Base-by-base conservation (phyloP, 2,329 filamentous ascomycete species). In the Diplodia seriata region DNA sequence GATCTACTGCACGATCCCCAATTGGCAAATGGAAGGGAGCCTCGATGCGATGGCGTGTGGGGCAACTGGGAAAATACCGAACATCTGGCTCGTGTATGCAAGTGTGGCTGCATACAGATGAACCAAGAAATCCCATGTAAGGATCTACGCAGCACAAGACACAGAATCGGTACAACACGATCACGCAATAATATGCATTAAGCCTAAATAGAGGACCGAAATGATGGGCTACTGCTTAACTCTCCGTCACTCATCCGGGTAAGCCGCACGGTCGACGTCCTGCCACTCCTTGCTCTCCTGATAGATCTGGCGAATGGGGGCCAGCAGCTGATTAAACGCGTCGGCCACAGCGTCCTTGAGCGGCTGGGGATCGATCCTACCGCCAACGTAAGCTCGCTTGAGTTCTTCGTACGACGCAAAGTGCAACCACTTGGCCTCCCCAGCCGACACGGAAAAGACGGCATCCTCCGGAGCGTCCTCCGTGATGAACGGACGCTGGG, bases 251-350 rank as follows among this genome's bases (percentile, higher is more conserved):
- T n/a, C 3, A 4, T 63, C 2, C 4, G 26, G 43, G 31, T 51
- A 50, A n/a, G 43, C 43, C 18, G 15, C 26, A n/a, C 59, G n/a
- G 20, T 51, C 43, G 20, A 23, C 38, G 8, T 63, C 8, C 8
- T 63, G 59, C 40, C 59, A 50, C 23, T 63, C 59, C 38, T 51
- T 51, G 49, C 43, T 63, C 40, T 33, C 14, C 2, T 11, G 18
- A 18, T 51, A 51, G 26, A 51, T 23, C 9, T 47, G 14, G 33
- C 38, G 56, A 18, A 61, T 61, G 18, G 56, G 56, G 4, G 38
- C 18, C 15, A 63, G 6, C 59, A 63, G 0, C 8, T 23, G 2
- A 8, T 63, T 51, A 29, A 36, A 63, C 3, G 29, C 59, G 18
- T 4, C 26, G 8, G 31, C 33, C 26, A 36, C 33, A 1, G 43